Conservation (phyloP, 2,329 filamentous ascomycete genomes). For the Colletotrichum noveboracense region DNA sequence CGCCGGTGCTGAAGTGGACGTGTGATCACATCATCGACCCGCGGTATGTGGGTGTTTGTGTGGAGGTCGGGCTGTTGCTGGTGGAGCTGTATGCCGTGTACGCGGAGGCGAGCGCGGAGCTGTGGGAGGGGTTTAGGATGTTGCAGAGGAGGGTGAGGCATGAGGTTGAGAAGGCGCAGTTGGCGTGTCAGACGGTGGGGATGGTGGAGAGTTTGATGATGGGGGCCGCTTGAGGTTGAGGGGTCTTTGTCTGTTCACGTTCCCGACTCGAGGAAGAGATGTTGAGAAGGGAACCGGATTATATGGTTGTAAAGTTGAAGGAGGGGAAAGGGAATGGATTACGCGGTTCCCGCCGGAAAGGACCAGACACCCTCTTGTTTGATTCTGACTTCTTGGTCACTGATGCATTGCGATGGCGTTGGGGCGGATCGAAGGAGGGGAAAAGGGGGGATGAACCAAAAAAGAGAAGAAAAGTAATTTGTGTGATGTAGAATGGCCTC, state of each 20-base stretch:
- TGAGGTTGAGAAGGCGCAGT: slow-evolving; percentile 83
- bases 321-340: not conserved
- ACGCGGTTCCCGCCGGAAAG: not conserved
- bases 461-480: not conserved
- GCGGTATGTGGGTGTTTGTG: slow-evolving; percentile 78
- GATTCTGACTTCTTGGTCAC: slow-evolving; percentile 5
- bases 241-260: fast-evolving
- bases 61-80: slow-evolving; percentile 82
- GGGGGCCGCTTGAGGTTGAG: slow-evolving; percentile 35
- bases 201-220: slow-evolving; percentile 80
- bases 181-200: slow-evolving; percentile 80
- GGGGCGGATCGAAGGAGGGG: slow-evolving; percentile 17
- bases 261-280: not conserved
- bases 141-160: slow-evolving; percentile 74
- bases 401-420: slow-evolving; percentile 49
- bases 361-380: not conserved
- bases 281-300: too few species aligned
- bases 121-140: slow-evolving; percentile 72
- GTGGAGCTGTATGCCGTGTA: slow-evolving; percentile 88
- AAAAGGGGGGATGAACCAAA: not conserved
- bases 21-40: slow-evolving; percentile 82
- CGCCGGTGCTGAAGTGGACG: slow-evolving; percentile 85
- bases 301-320: not conserved
- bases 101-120: slow-evolving; percentile 73
- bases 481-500: not conserved